A percentile compares a stretch with the other conserved stretches of the same genome.
Evolutionary conservation across 2,329 filamentous ascomycete species (phyloP).

Genomic region (Aspergillaceae sp.): DNA sequence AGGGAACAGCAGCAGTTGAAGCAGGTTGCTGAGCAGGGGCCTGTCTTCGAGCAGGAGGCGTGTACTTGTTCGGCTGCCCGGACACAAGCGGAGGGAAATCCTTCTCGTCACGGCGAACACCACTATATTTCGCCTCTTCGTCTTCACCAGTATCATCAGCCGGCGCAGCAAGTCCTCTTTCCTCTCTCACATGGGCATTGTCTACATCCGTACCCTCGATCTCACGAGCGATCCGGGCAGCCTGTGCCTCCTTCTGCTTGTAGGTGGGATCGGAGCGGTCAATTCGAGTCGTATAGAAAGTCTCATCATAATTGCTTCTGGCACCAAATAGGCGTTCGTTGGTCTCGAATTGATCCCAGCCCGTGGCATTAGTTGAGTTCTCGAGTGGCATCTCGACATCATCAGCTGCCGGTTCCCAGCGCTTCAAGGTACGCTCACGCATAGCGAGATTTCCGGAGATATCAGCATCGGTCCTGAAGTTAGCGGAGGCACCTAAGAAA

Average conservation of each 20-base stretch:
- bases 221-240: conserved; percentile 76
- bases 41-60: conserved; percentile 76
- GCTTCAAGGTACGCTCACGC: conserved; percentile 67
- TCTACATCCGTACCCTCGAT: conserved; percentile 68
- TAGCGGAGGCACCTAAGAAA: conserved; percentile 52
- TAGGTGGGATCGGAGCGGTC: conserved; percentile 77
- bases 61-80: conserved; percentile 65
- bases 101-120: conserved; percentile 63
- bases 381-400: conserved; percentile 65
- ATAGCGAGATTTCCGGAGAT: conserved; percentile 67
- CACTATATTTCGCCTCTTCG: conserved; percentile 96
- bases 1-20: conserved; percentile 67
- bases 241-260: conserved; percentile 65
- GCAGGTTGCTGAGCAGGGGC: conserved; percentile 59
- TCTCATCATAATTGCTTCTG: conserved; percentile 86
- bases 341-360: conserved; percentile 89
- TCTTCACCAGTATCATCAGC: conserved; percentile 61
- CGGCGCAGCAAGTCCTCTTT: conserved; percentile 58
- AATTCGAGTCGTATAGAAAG: conserved; percentile 86
- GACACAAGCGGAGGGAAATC: conserved; percentile 58
- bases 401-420: conserved; percentile 63
- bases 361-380: conserved; percentile 39
- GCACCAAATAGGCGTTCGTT: conserved; percentile 84
- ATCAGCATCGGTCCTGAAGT: conserved; percentile 78
- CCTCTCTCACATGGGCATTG: conserved; percentile 81